Evolutionary conservation across 169 alveolate genomes (phyloP), one percentile per base, ranked within the genome.

Genomic region (Hammondia hammondi): DNA sequence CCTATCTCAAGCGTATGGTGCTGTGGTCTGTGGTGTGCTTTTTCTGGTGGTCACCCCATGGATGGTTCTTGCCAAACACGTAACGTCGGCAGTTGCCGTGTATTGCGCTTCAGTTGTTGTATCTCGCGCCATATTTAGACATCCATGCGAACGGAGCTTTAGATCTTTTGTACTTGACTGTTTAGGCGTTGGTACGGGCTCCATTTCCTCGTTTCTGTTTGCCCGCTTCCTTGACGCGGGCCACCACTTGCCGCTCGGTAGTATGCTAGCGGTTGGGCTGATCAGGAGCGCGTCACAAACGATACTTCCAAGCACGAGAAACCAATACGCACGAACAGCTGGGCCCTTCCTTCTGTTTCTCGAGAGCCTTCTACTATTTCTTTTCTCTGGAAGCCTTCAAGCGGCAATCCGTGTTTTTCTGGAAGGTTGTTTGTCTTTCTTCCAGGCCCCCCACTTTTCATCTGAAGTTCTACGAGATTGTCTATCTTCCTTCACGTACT

Each of bases 1-100:
- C 2, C 87, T 77, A 37, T 77, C 48, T 77, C 87, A 77, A 37
- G 87, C 87, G 46, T 77, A 46, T 32, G 87, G 87, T 6, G 87
- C 48, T 32, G 39, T 77, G 48, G 14, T 77, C 39, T 39, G 87
- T 39, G 87, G 87, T 46, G 45, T 77, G 45, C 48, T 77, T 17
- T 77, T 77, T 46, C 27, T 77, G 24, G 46, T 39, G 19, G 46
- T 32, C 43, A 77, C 87, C 43, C 87, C 87, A 17, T 39, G 43
- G 29, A 24, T 39, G 32, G 46, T 39, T 43, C 48, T 77, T 1
- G 17, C 32, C 27, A 39, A 32, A 2, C 56, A 77, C 43, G 87
- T 39, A 5, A 77, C 48, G 45, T 77, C 87, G 48, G 87, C 87
- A 12, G 48, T 77, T 77, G 87, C 87, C 29, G 87, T 39, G 21